Evolutionary conservation across 495 filamentous ascomycete species (phyloP).

Genomic region (Talaromyces trachyspermus): DNA sequence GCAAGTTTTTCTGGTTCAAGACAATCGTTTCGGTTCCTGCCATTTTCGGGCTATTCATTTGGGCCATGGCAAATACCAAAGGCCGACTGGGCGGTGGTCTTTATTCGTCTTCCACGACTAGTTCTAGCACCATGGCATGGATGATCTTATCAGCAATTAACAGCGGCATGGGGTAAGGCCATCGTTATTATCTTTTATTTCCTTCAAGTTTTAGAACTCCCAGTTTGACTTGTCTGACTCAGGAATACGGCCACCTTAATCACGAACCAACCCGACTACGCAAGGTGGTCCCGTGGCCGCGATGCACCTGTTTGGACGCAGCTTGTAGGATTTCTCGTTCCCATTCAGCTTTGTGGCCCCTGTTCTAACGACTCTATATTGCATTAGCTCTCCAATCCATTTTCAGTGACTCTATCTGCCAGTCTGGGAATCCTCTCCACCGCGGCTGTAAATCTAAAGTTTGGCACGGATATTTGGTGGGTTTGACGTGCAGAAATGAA

Average conservation of each 20-base stretch:
- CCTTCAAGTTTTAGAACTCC: no score
- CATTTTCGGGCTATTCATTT: conserved; percentile 26
- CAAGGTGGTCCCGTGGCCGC: conserved; percentile 27
- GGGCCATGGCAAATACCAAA: conserved; percentile 24
- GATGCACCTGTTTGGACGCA: conserved; percentile 31
- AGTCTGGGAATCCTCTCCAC: conserved; percentile 36
- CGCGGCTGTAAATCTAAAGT: conserved; percentile 31
- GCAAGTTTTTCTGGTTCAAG: conserved; percentile 25
- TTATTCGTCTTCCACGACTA: conserved; percentile 14
- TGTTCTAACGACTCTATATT: background rate
- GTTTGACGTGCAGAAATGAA: background rate
- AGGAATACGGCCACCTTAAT: conserved; percentile 33
- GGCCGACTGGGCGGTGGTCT: conserved; percentile 23
- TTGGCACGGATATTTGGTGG: conserved; percentile 24
- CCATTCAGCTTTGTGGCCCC: background rate
- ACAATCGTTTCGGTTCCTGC: conserved; percentile 21
- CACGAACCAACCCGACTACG: conserved; percentile 37
- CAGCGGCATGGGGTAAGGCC: conserved; percentile 24
- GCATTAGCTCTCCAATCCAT: conserved; percentile 24
- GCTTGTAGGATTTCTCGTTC: conserved; percentile 6
- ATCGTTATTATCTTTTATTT: no score
- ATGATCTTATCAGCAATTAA: conserved; percentile 35
- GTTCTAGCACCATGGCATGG: conserved; percentile 20
- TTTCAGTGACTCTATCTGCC: conserved; percentile 32
- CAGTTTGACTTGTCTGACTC: background rate